Evolutionary conservation across 1,284 basidiomycete genomes (phyloP).

Genomic region (Pholiota adiposa): DNA sequence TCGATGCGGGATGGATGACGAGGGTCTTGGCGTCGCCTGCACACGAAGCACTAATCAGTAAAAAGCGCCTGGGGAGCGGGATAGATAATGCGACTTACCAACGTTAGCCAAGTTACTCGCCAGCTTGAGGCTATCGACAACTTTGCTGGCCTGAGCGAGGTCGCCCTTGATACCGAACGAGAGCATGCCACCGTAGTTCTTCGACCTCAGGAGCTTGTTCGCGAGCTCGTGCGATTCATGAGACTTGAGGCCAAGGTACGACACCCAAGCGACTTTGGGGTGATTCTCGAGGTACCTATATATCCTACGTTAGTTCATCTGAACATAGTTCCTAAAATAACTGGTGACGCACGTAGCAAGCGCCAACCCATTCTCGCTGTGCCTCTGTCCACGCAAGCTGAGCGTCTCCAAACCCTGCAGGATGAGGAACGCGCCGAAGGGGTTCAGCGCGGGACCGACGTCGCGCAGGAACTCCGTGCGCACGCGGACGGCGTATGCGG

Average conservation of each 20-base stretch:
- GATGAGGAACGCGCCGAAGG: slow-evolving; percentile 85
- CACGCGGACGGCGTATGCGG: slow-evolving; percentile 77
- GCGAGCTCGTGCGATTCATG: slow-evolving; percentile 72
- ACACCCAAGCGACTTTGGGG: slow-evolving; percentile 79
- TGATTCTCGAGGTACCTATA: slow-evolving; percentile 69
- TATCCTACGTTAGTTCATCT: background rate
- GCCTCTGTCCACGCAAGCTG: slow-evolving; percentile 77
- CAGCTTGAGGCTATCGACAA: slow-evolving; percentile 78
- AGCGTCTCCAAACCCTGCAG: slow-evolving; percentile 89
- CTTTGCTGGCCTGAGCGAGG: slow-evolving; percentile 58
- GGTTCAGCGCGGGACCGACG: slow-evolving; percentile 76
- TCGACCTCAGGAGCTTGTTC: slow-evolving; percentile 58
- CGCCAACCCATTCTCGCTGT: slow-evolving; percentile 75
- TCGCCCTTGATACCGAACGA: slow-evolving; percentile 84
- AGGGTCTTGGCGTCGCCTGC: slow-evolving; percentile 76
- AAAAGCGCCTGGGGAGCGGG: background rate
- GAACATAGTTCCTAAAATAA: background rate
- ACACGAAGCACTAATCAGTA: background rate
- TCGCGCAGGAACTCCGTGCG: slow-evolving; percentile 76
- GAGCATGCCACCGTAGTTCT: slow-evolving; percentile 77
- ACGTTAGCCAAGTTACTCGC: slow-evolving; percentile 83
- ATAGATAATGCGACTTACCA: slow-evolving; percentile 38
- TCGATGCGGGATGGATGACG: slow-evolving; percentile 83
- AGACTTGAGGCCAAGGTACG: slow-evolving; percentile 73
- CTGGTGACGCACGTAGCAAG: slow-evolving; percentile 59